Base-by-base conservation (phyloP, 2,329 filamentous ascomycete species). In the Lachnellula cervina region DNA sequence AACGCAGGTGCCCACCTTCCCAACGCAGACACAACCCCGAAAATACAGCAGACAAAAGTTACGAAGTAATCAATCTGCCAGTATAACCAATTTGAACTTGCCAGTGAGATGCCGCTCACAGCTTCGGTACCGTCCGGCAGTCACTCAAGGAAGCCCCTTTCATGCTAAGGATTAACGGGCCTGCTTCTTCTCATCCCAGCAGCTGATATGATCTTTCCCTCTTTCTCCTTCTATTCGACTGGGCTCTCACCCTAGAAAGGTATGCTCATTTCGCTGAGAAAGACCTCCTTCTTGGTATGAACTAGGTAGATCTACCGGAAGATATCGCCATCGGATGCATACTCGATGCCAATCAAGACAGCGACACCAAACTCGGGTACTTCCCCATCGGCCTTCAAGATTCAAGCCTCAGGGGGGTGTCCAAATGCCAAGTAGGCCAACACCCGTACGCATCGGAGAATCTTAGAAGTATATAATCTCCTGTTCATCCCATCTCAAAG, bases 381-480 rank as follows among this genome's bases (percentile, higher is more conserved):
- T 32, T 13, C 9, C 28, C 9, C 28, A 32, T 32, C 4, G 28
- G 9, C 9, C 9, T 32, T 32, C 9, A 32, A 32, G 1, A 11
- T 32, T 13, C 28, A 32, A 32, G 28, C 28, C 28, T 13, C 9
- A 32, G 28, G 28, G 28, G 28, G 28, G 28, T 11, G 28, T 32
- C 9, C 28, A 11, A 9, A 13, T 32, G 28, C 9, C 28, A 32
- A 13, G 9, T 32, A 32, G 28, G 8, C 28, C 28, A 32, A 11
- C 9, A 32, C 28, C 28, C 9, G 35, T 45, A 16, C 19, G n/a
- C 49, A 28, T 44, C 21, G 19, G 21, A 47, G 25, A 25, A 51
- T 37, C 32, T 17, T 32, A 37, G 55, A 45, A 50, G 42, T 61
- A 65, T 65, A 66, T 65, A 59, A 58, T 50, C 51, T n/a, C 48